These are phyloP conservation scores for Trichopus zeylanicus DNA, from an alignment of 116 monocot species.

Conservation along the genomic window DNA sequence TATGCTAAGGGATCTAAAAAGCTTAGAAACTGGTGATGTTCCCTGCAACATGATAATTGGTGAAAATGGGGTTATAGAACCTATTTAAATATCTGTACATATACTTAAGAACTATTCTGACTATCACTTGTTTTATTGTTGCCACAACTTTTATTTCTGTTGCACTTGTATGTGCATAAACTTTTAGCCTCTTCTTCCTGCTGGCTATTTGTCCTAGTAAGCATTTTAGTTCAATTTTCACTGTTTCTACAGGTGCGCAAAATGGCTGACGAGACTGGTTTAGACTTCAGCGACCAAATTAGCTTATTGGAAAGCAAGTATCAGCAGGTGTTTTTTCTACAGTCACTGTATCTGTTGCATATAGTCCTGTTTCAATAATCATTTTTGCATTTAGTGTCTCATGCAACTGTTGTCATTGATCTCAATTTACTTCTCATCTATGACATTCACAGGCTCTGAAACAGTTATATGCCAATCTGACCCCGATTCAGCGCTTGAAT, in stretches of 20 bases:
- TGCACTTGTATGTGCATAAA: neutral
- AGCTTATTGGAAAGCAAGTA: constrained; percentile 68
- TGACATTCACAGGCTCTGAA: constrained; percentile 44
- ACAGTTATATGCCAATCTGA: constrained; percentile 57
- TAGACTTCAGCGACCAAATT: constrained; percentile 69
- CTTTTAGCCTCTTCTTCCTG: neutral
- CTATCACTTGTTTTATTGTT: no score
- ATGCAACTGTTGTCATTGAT: neutral
- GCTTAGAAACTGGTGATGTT: no score
- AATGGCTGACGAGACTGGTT: constrained; percentile 77
- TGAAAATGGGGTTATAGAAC: no score
- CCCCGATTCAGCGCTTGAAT: constrained; percentile 55
- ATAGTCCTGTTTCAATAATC: constrained; percentile 1
- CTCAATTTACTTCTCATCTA: neutral
- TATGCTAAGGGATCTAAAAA: neutral
- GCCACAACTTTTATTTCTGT: no score
- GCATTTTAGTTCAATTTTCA: neutral
- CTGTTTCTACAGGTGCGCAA: constrained; percentile 48
- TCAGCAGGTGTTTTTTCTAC: constrained; percentile 46
- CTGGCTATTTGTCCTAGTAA: neutral
- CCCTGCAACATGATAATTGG: no score
- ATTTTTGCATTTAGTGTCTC: neutral
- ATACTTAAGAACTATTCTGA: no score
- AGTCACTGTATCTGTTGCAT: no score
- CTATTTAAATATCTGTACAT: no score